phyloP scores from a whole-genome alignment of 2,329 filamentous ascomycete species.

The Graphilbum ipis-grandicollis region DNA sequence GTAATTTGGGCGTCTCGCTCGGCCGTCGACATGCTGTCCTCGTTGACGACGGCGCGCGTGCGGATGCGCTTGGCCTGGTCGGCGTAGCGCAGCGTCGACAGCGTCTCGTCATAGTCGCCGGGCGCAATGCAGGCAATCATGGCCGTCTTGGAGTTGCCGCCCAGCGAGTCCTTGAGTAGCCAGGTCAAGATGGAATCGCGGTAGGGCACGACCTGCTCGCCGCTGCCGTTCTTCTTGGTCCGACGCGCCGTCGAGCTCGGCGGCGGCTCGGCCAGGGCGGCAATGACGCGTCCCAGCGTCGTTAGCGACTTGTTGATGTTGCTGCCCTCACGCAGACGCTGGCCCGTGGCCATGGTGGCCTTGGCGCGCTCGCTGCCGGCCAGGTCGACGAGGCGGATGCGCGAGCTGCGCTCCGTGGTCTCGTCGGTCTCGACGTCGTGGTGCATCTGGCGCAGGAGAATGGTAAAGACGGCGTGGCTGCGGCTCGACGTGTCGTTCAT shows the following conservation, averaged over 20 bases:
- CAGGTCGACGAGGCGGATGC: slow-evolving; percentile 87
- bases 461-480: slow-evolving; percentile 94
- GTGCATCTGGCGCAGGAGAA: slow-evolving; percentile 95
- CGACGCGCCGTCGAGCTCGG: slow-evolving; percentile 11
- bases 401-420: slow-evolving; percentile 84
- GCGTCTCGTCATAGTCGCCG: slow-evolving; percentile 88
- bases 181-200: slow-evolving; percentile 71
- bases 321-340: slow-evolving; percentile 77
- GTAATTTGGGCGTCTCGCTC: slow-evolving; percentile 88
- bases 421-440: slow-evolving; percentile 96
- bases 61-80: slow-evolving; percentile 97
- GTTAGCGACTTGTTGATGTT: slow-evolving; percentile 99
- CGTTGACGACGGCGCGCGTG: slow-evolving; percentile 85
- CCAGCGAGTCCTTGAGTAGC: slow-evolving; percentile 89
- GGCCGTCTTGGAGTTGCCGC: slow-evolving; percentile 93
- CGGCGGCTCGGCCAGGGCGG: slow-evolving; percentile 54
- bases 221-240: slow-evolving; percentile 20
- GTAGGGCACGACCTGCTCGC: slow-evolving; percentile 69
- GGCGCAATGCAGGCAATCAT: slow-evolving; percentile 98
- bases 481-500: slow-evolving; percentile 98
- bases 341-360: slow-evolving; percentile 84
- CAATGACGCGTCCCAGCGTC: slow-evolving; percentile 88
- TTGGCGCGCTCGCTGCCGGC: slow-evolving; percentile 92
- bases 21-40: slow-evolving; percentile 81
- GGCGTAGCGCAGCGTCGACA: slow-evolving; percentile 89